These are phyloP conservation scores for Clohesyomyces aquaticus DNA, from an alignment of 495 filamentous ascomycete species.

Conservation along the genomic window DNA sequence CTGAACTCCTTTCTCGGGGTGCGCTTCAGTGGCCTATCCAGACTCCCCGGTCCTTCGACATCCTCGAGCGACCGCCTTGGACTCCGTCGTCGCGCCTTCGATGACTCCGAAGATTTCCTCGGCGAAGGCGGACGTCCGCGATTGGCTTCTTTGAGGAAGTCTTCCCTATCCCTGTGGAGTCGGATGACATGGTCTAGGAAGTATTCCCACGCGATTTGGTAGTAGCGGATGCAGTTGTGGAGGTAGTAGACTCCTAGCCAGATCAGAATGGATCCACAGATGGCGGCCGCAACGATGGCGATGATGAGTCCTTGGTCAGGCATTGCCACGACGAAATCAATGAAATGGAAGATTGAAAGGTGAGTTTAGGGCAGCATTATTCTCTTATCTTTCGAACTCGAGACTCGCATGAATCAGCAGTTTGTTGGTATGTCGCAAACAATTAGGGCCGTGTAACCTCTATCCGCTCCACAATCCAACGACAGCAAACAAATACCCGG, in stretches of 20 bases:
- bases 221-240: conserved; percentile 17
- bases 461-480: too few relatives aligned
- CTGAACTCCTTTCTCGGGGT: neutral
- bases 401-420: neutral
- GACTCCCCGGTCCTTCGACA: neutral
- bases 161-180: neutral
- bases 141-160: neutral
- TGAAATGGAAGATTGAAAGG: neutral
- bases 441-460: too few relatives aligned
- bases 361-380: neutral
- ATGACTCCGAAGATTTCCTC: neutral
- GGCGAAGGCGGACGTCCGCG: neutral
- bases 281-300: conserved; percentile 22
- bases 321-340: conserved; percentile 14
- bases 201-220: neutral
- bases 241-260: conserved; percentile 28
- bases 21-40: neutral
- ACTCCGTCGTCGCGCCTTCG: neutral
- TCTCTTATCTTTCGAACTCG: neutral
- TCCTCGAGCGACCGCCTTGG: neutral
- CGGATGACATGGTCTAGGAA: neutral
- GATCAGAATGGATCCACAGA: conserved; percentile 25
- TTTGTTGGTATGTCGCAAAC: conserved; percentile 1
- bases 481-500: too few relatives aligned
- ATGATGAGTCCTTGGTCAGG: conserved; percentile 6